Conservation (phyloP, 352 stramenopile genomes). For the Blastocystis sp. region DNA sequence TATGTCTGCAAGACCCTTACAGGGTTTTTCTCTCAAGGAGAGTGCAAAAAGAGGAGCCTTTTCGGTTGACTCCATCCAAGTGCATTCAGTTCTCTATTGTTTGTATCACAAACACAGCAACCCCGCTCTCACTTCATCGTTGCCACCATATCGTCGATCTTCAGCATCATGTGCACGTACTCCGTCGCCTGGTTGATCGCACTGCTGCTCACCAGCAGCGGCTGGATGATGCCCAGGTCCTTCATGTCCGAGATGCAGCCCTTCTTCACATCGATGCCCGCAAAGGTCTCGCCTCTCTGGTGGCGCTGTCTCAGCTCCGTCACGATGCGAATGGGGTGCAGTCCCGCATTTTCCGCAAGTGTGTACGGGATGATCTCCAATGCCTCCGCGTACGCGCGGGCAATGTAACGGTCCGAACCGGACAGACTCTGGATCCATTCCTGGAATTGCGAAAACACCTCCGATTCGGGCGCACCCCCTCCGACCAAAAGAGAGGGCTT, state of each 20-base stretch:
- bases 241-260: constrained; percentile 96
- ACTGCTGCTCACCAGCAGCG: constrained; percentile 93
- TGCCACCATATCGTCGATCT: constrained; percentile 99
- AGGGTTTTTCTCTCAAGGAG: too few relatives aligned
- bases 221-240: constrained; percentile 94
- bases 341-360: constrained; percentile 95
- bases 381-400: constrained; percentile 92
- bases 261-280: constrained; percentile 92
- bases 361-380: constrained; percentile 98
- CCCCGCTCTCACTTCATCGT: constrained; percentile 75
- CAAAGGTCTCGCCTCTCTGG: constrained; percentile 84
- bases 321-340: constrained; percentile 97
- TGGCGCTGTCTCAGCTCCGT: constrained; percentile 90
- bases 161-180: constrained; percentile 98
- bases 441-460: constrained; percentile 87
- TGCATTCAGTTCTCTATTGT: not conserved
- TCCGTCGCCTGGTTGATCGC: constrained; percentile 94
- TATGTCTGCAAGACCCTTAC: not conserved
- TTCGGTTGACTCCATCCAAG: not conserved
- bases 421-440: constrained; percentile 87
- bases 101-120: constrained; percentile 44
- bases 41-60: too few relatives aligned
- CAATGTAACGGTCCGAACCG: constrained; percentile 71
- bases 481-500: constrained; percentile 95
- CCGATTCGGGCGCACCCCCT: constrained; percentile 91